Evolutionary conservation across 106 monocot species (phyloP), one percentile per base, ranked within the genome.

Genomic region (Xerophyta viscosa): DNA sequence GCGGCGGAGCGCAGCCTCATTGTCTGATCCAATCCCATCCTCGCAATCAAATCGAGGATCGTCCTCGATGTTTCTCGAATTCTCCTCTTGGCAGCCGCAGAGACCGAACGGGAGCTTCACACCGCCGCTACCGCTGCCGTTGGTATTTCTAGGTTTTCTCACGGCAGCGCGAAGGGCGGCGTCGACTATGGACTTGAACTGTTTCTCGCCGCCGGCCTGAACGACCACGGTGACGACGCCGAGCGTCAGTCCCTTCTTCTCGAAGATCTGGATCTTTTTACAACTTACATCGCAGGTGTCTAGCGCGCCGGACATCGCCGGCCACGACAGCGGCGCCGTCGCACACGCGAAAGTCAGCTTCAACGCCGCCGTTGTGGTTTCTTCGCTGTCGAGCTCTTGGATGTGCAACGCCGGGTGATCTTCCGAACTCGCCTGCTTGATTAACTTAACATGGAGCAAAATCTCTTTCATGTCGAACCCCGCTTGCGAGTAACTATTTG

Each of bases 91-190:
- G 75, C 84, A 76, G 12, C 88, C 88, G 49, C 94, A 94, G 21
- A 94, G 78, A 19, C 94, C 78, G 37, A 94, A 94, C 0, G 84
- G 75, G 8, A 94, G 81, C 65, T 88, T 94, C 37, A 88, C 94
- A 8, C 67, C 11, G 12, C 67, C n/a, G n/a, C n/a, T n/a, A n/a
- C n/a, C n/a, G n/a, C n/a, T n/a, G n/a, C n/a, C n/a, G n/a, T n/a
- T 67, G 25, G 33, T 54, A 50, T 44, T 78, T 61, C 53, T 57
- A 15, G 74, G 88, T 50, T 71, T 84, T 62, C 69, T 88, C 4
- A 68, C 65, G 1, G 81, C 74, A 0, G 81, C 84, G 48, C 55
- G 63, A n/a, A 94, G 50, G 0, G 84, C 84, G 5, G 67, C 49
- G 12, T 88, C 94, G 17, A 78, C 46, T 48, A 69, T 52, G 22